Base-by-base conservation (phyloP, 352 stramenopile genomes). In the Phytophthora pseudosyringae region DNA sequence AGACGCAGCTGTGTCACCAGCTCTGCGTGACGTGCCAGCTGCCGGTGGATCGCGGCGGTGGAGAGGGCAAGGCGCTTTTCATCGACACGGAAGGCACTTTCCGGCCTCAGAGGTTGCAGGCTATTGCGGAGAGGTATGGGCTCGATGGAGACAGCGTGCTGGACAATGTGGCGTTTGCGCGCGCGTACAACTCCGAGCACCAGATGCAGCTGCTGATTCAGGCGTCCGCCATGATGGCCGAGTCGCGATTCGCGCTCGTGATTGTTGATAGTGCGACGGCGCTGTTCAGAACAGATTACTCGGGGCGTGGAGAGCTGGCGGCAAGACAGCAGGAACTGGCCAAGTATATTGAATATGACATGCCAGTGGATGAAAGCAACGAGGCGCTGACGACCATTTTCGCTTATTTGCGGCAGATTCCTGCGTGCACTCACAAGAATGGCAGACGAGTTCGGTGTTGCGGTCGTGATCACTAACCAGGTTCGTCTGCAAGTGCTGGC, bases 21-120 rank as follows among this genome's bases (percentile, higher is more conserved):
- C 83, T 99, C 1, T 99, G 98, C 73, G 97, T 99, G 33, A 99
- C 97, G 36, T 99, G 96, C 69, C 98, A 99, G 81, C 86, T 99
- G 43, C 92, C 96, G 2, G 87, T 99, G 59, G 97, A 98, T 59
- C 93, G 98, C 38, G 98, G 98, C 44, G 98, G 98, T 46, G 98
- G 96, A 5, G 97, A 99, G 80, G 98, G 98, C 41, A 97, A 98
- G 71, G 96, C 97, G 16, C 97, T 99, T 49, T 99, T 95, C 74
- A 99, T 99, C 65, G 98, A 99, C 74, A 99, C 98, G 3, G 98
- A 99, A 83, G 98, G 98, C 38, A 99, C 96, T 0, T 99, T 99
- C 70, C 94, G 98, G 47, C 98, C 98, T 4, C 82, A 99, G 68
- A 88, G 97, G 53, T 80, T 99, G 31, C 88, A 98, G 36, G 90